Evolutionary conservation across 2,329 filamentous ascomycete species (phyloP).

Genomic region (Lachnellula hyalina): DNA sequence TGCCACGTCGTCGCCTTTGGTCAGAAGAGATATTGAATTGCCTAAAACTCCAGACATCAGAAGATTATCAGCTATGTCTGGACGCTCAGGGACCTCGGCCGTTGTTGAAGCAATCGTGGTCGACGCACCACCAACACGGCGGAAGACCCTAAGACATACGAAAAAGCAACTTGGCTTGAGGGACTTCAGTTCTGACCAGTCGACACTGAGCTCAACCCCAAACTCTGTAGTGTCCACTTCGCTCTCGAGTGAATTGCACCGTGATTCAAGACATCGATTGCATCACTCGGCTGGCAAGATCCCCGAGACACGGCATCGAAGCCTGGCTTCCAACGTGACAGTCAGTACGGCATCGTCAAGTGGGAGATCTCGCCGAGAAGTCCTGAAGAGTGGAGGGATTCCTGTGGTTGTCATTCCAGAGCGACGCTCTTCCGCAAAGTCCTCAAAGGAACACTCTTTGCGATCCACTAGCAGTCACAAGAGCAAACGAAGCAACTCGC

Average conservation of each 20-base stretch:
- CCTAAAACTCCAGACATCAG: constrained; percentile 35
- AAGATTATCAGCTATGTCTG: constrained; percentile 50
- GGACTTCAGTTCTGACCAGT: constrained; percentile 36
- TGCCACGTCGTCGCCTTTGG: constrained; percentile 12
- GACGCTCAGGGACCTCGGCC: constrained; percentile 49
- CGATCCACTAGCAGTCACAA: constrained; percentile 56
- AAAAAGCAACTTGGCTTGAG: constrained; percentile 50
- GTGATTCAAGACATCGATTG: constrained; percentile 16
- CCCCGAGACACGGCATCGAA: constrained; percentile 30
- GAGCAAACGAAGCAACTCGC: constrained; percentile 49
- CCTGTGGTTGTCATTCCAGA: constrained; percentile 59
- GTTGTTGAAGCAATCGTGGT: constrained; percentile 55
- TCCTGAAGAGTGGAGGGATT: constrained; percentile 55
- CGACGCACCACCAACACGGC: constrained; percentile 42
- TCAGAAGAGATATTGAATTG: constrained; percentile 18
- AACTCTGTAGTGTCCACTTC: constrained; percentile 34
- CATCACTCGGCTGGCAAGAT: constrained; percentile 22
- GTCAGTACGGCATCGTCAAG: constrained; percentile 45
- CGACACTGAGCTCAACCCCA: constrained; percentile 36
- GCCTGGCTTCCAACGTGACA: constrained; percentile 44
- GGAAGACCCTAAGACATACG: constrained; percentile 55
- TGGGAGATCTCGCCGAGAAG: constrained; percentile 50
- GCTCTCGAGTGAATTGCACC: not conserved
- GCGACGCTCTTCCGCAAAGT: constrained; percentile 45
- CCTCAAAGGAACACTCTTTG: constrained; percentile 48